Base-by-base conservation (phyloP, 2,329 filamentous ascomycete species). In the Hypoxylon sp. region DNA sequence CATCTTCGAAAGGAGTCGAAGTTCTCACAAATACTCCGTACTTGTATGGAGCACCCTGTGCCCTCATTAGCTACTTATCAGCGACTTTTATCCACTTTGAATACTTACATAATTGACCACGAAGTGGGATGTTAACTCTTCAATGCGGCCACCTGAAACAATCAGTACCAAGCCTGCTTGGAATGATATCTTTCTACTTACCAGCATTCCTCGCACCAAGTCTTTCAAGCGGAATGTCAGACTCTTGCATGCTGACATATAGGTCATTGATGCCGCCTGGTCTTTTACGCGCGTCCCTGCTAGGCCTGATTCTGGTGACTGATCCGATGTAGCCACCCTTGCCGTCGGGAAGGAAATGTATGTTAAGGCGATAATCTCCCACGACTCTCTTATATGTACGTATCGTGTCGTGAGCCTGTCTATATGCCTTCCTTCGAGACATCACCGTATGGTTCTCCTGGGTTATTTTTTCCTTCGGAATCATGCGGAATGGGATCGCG, bases 21-120 rank as follows among this genome's bases (percentile, higher is more conserved):
- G 58, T 85, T 5, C 82, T 77, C 2, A 87, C 84, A 1, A 81
- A 79, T 1, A 89, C 88, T 34, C 87, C 83, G 71, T 88, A 91
- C 57, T 91, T 91, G 75, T 91, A 92, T 0, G 84, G 84, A 64
- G 88, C 88, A 1, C 89, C 89, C 81, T 84, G 19, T 71, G 73
- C 25, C 70, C 72, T 16, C 30, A 23, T 73, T 63, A 69, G 77
- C 75, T 52, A 76, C 3, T 75, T 60, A 71, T 27, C 7, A 0
- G 12, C 0, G 4, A 27, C 25, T 27, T 27, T 3, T 27, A n/a
- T n/a, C 30, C 34, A 1, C 2, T 16, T 43, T 52, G 5, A n/a
- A 29, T 29, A 74, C 80, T 73, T 73, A 84, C 82, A 67, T 81
- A 87, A 65, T 89, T 89, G 29, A 82, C 81, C 1, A 79, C 75